Percentiles rank a stretch among this genome's conserved stretches.
Evolutionary conservation across 352 stramenopile species (phyloP).

Genomic region (Elongisporangium anandrum): DNA sequence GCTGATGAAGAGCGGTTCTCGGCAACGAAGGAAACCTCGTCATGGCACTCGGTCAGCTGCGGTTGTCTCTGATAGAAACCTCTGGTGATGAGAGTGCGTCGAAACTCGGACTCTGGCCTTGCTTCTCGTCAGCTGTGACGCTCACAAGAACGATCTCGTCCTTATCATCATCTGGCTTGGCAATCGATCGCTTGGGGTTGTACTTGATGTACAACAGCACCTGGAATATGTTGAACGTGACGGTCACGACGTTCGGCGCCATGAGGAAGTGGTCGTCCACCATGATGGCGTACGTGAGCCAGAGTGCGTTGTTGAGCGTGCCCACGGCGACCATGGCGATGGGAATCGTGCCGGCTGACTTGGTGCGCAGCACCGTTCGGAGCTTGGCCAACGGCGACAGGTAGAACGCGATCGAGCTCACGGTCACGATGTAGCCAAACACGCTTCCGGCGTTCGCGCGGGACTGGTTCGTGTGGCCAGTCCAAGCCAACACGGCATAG

Average conservation of each 20-base stretch:
- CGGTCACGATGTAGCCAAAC: constrained; percentile 20
- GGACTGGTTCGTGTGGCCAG: constrained; percentile 22
- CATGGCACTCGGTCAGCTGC: no score
- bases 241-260: constrained; percentile 23
- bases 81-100: no score
- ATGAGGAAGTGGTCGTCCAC: constrained; percentile 29
- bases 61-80: no score
- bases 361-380: constrained; percentile 20
- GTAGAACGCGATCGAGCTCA: constrained; percentile 20
- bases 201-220: constrained; percentile 19
- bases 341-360: constrained; percentile 16
- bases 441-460: constrained; percentile 9
- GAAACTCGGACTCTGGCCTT: no score
- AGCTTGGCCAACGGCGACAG: constrained; percentile 18
- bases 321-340: constrained; percentile 19
- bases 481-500: constrained; percentile 4
- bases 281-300: constrained; percentile 28
- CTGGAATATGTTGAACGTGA: constrained; percentile 19
- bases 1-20: no score
- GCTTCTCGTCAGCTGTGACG: no score
- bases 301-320: constrained; percentile 18
- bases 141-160: no score
- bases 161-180: no score
- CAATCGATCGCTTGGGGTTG: constrained; percentile 10
- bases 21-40: no score